phyloP scores from a whole-genome alignment of 805 yeast genomes.

The Zygotorulaspora sp. region DNA sequence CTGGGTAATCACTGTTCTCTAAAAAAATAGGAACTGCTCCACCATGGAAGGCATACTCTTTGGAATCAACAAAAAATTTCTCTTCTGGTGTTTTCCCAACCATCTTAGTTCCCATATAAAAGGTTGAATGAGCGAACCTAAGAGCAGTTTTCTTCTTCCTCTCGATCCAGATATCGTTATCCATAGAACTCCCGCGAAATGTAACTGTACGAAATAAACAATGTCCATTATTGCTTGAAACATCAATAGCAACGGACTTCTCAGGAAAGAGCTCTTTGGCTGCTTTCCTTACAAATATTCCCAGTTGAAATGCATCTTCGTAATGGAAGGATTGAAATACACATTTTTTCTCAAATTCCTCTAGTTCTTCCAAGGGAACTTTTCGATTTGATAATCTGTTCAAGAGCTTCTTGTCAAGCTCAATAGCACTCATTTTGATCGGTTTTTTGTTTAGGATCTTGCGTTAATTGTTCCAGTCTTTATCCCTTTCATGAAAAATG shows the following conservation, averaged over 20 bases:
- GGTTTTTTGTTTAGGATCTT: no score
- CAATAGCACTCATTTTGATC: conserved; percentile 6
- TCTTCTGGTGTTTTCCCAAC: conserved; percentile 36
- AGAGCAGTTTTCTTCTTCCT: conserved; percentile 47
- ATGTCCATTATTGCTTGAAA: conserved; percentile 44
- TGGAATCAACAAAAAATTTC: conserved; percentile 38
- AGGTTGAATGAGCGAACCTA: conserved; percentile 47
- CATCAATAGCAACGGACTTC: conserved; percentile 44
- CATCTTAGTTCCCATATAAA: conserved; percentile 44
- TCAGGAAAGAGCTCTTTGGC: conserved; percentile 33
- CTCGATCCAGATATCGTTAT: conserved; percentile 51
- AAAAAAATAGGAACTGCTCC: conserved; percentile 51
- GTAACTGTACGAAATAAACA: conserved; percentile 42
- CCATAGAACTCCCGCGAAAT: conserved; percentile 39
- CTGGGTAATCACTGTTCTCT: conserved; percentile 30
- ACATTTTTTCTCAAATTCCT: conserved; percentile 8
- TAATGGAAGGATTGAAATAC: conserved; percentile 22
- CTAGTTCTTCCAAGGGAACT: conserved; percentile 9
- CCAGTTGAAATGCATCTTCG: conserved; percentile 45
- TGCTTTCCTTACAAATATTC: conserved; percentile 38
- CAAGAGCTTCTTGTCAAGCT: conserved; percentile 9
- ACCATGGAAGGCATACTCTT: conserved; percentile 50
- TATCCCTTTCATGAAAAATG: not conserved
- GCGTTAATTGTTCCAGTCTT: no score
- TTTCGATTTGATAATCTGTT: conserved; percentile 6